Percentiles rank a stretch among this genome's conserved stretches.
phyloP scores from a whole-genome alignment of 2,329 filamentous ascomycete genomes.

The Pseudohalonectria lignicola region DNA sequence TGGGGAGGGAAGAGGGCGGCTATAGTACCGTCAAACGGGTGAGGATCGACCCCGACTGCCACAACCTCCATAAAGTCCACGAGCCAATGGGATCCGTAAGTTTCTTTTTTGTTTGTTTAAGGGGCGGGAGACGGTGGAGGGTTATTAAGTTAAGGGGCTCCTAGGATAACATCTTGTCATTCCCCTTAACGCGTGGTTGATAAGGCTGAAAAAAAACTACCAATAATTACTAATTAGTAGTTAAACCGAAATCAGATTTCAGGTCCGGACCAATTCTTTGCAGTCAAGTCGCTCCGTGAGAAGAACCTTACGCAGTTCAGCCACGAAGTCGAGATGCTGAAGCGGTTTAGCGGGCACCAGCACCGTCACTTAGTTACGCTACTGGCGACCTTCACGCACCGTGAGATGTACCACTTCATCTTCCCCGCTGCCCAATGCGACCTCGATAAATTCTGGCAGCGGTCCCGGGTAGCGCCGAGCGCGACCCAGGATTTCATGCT shows the following conservation, averaged over 20 bases:
- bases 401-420: slow-evolving; percentile 5
- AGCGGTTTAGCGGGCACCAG: slow-evolving; percentile 5
- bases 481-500: background rate
- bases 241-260: background rate
- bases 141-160: too few species aligned
- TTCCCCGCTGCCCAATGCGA: slow-evolving; percentile 10
- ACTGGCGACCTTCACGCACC: slow-evolving; percentile 8
- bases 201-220: too few species aligned
- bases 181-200: too few species aligned
- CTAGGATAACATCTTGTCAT: too few species aligned
- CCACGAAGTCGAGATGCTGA: slow-evolving; percentile 10
- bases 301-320: slow-evolving; percentile 1
- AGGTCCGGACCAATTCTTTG: background rate
- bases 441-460: slow-evolving; percentile 7
- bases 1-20: background rate
- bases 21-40: background rate
- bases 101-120: background rate
- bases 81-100: too few species aligned
- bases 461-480: background rate
- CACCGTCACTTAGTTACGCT: slow-evolving; percentile 10
- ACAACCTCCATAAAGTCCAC: background rate
- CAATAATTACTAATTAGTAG: too few species aligned
- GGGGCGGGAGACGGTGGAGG: too few species aligned
- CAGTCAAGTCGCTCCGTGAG: background rate
- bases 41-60: background rate